Conservation (phyloP, 2,329 filamentous ascomycete genomes). For the Fusarium duplospermum region DNA sequence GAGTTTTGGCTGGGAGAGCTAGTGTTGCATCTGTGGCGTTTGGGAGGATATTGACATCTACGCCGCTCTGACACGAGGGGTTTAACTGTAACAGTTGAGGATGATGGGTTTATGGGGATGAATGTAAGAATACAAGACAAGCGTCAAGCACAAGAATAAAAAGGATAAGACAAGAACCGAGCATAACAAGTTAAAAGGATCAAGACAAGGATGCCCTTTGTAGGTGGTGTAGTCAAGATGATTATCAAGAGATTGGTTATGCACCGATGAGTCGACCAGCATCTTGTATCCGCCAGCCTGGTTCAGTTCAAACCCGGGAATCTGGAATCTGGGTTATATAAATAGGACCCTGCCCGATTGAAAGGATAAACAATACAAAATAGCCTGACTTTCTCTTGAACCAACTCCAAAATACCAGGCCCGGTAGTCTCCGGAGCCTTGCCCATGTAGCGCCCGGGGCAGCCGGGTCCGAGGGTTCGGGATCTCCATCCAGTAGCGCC, state of each 20-base stretch:
- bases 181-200: background rate
- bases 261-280: background rate
- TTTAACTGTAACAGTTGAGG: conserved; percentile 35
- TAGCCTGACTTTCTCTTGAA: background rate
- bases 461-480: conserved; percentile 6
- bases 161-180: background rate
- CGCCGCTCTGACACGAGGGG: conserved; percentile 30
- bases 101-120: background rate
- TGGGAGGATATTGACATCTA: conserved; percentile 37
- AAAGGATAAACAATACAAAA: background rate
- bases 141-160: background rate
- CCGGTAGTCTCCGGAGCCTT: background rate
- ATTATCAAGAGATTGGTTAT: background rate
- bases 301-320: background rate
- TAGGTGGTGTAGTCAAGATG: background rate
- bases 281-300: background rate
- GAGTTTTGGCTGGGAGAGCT: background rate
- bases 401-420: background rate
- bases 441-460: background rate
- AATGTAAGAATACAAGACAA: conserved; percentile 34
- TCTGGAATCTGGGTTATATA: background rate
- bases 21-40: conserved; percentile 41
- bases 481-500: background rate
- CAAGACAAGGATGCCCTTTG: background rate
- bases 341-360: background rate